These are phyloP conservation scores for Tricholoma terreum DNA, from an alignment of 768 basidiomycete species.

Conservation along the genomic window DNA sequence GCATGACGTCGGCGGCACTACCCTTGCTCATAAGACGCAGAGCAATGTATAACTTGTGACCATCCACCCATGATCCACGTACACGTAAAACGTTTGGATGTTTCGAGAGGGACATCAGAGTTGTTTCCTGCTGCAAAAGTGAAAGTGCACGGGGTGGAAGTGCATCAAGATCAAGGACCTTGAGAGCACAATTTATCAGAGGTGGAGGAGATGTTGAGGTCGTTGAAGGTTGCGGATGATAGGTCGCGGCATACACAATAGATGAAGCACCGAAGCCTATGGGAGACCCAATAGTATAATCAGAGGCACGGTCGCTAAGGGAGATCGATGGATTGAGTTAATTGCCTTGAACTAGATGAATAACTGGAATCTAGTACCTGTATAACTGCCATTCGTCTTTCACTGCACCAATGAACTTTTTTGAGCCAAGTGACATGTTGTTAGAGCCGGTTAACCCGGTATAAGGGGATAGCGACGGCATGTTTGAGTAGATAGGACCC, in stretches of 20 bases:
- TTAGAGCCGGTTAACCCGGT: background rate
- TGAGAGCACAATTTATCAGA: slow-evolving; percentile 71
- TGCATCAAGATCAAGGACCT: slow-evolving; percentile 84
- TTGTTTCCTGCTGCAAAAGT: slow-evolving; percentile 80
- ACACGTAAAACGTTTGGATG: slow-evolving; percentile 93
- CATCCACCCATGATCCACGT: slow-evolving; percentile 84
- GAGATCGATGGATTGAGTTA: slow-evolving; percentile 11
- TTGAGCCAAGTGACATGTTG: slow-evolving; percentile 11
- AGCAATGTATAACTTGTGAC: slow-evolving; percentile 82
- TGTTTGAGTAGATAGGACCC: background rate
- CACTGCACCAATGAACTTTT: slow-evolving; percentile 72
- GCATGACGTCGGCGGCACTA: slow-evolving; percentile 82
- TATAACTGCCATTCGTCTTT: slow-evolving; percentile 81
- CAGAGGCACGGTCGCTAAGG: slow-evolving; percentile 58
- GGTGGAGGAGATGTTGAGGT: slow-evolving; percentile 16
- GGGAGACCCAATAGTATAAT: slow-evolving; percentile 73
- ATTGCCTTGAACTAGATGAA: background rate
- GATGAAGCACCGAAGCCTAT: slow-evolving; percentile 94
- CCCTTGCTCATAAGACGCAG: slow-evolving; percentile 88
- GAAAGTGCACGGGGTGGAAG: slow-evolving; percentile 69
- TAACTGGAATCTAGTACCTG: slow-evolving; percentile 44
- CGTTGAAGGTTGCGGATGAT: slow-evolving; percentile 33
- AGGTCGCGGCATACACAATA: slow-evolving; percentile 79
- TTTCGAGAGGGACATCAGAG: slow-evolving; percentile 88
- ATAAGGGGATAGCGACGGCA: slow-evolving; percentile 12